Conservation (phyloP, 495 filamentous ascomycete species). For the Physcia stellaris region DNA sequence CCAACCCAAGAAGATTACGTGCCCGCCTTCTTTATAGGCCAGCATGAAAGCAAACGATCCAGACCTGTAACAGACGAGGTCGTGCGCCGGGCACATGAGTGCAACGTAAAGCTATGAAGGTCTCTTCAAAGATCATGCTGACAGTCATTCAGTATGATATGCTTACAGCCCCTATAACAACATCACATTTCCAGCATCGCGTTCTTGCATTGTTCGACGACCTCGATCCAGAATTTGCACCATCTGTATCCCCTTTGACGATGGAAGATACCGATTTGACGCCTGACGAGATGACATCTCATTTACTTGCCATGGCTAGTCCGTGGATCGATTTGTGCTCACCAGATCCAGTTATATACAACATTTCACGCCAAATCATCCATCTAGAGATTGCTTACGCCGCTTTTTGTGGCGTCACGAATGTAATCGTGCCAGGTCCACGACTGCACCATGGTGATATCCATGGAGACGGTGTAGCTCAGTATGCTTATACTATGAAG, state of each 20-base stretch:
- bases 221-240: constrained; percentile 26
- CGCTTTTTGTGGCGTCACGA: constrained; percentile 79
- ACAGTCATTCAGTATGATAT: constrained; percentile 64
- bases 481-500: constrained; percentile 76
- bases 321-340: constrained; percentile 88
- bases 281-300: constrained; percentile 56
- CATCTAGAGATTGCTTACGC: constrained; percentile 88
- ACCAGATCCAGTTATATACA: constrained; percentile 62
- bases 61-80: constrained; percentile 47
- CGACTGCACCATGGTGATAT: constrained; percentile 33
- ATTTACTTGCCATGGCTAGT: constrained; percentile 59
- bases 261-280: constrained; percentile 60
- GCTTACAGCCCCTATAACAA: constrained; percentile 82
- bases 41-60: constrained; percentile 60
- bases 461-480: constrained; percentile 36
- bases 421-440: constrained; percentile 70
- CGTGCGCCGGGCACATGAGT: constrained; percentile 53
- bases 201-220: constrained; percentile 45
- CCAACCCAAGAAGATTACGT: constrained; percentile 31
- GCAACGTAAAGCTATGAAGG: constrained; percentile 26
- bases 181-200: constrained; percentile 61
- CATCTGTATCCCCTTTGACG: constrained; percentile 55
- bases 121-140: neutral
- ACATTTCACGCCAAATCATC: constrained; percentile 76
- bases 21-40: constrained; percentile 65